A percentile compares a stretch with the other conserved stretches of the same genome.
Evolutionary conservation across 2,329 filamentous ascomycete species (phyloP).

Genomic region (Capronia americana): DNA sequence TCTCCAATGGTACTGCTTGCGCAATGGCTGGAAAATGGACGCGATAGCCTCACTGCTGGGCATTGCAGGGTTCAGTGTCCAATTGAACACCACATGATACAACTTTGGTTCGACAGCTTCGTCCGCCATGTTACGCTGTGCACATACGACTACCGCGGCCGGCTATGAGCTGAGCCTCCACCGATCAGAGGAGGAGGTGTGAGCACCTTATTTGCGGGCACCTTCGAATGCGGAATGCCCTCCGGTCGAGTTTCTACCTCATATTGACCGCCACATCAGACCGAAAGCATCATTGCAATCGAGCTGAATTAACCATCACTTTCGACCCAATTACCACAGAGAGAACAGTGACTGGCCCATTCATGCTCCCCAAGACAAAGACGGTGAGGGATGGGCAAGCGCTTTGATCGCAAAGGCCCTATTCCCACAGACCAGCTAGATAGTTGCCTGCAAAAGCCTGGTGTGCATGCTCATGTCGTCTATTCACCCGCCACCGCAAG

Average conservation of each 20-base stretch:
- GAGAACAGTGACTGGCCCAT: background rate
- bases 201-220: constrained; percentile 16
- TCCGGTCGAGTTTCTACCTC: constrained; percentile 8
- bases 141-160: constrained; percentile 15
- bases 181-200: constrained; percentile 11
- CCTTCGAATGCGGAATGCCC: background rate
- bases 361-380: background rate
- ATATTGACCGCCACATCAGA: constrained; percentile 7
- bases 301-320: constrained; percentile 20
- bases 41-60: background rate
- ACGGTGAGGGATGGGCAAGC: background rate
- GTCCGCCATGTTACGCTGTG: background rate
- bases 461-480: background rate
- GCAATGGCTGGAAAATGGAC: background rate
- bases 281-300: constrained; percentile 13
- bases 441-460: background rate
- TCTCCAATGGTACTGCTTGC: too few species aligned
- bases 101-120: background rate
- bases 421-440: background rate
- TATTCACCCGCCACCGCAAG: background rate
- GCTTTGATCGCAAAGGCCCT: background rate
- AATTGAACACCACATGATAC: background rate
- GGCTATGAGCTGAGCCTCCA: constrained; percentile 5
- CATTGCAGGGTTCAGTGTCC: background rate
- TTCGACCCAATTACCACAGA: constrained; percentile 7